A percentile compares a stretch with the other conserved stretches of the same genome.
Evolutionary conservation across 495 filamentous ascomycete genomes (phyloP).

Genomic region (Clohesyomyces aquaticus): DNA sequence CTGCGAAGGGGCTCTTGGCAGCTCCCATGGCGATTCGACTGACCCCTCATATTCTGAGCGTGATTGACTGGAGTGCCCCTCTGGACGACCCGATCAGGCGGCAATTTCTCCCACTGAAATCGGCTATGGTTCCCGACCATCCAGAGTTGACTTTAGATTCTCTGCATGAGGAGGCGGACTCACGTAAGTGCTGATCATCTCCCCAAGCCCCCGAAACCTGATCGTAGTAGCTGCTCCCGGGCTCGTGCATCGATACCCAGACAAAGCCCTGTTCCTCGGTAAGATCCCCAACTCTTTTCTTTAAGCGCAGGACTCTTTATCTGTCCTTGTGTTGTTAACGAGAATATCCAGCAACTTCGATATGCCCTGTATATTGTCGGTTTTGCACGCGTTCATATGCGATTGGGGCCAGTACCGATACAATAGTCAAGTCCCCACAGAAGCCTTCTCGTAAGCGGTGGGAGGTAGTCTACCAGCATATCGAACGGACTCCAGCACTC

Average conservation of each 20-base stretch:
- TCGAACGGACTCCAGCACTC: slow-evolving; percentile 52
- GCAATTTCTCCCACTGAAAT: slow-evolving; percentile 59
- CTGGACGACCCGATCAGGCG: slow-evolving; percentile 58
- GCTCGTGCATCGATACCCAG: slow-evolving; percentile 62
- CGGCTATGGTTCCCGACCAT: slow-evolving; percentile 56
- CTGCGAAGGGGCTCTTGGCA: slow-evolving; percentile 51
- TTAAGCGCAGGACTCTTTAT: slow-evolving; percentile 43
- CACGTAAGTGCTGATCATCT: slow-evolving; percentile 22
- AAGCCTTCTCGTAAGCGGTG: slow-evolving; percentile 52
- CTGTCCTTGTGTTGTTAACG: background rate
- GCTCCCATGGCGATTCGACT: slow-evolving; percentile 60
- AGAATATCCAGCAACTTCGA: slow-evolving; percentile 47
- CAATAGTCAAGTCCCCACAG: slow-evolving; percentile 53
- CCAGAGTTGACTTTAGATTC: slow-evolving; percentile 47
- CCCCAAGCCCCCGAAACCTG: background rate
- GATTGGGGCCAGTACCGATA: slow-evolving; percentile 56
- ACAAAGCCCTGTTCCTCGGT: slow-evolving; percentile 64
- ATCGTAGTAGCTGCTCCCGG: slow-evolving; percentile 46
- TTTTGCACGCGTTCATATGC: slow-evolving; percentile 64
- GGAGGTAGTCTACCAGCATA: slow-evolving; percentile 56
- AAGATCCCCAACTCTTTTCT: slow-evolving; percentile 32
- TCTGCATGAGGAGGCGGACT: slow-evolving; percentile 56
- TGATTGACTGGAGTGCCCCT: slow-evolving; percentile 59
- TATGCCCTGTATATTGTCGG: slow-evolving; percentile 63
- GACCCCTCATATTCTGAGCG: slow-evolving; percentile 59